Conservation (phyloP, 1,139 yeast species). For the Pichia sp. region DNA sequence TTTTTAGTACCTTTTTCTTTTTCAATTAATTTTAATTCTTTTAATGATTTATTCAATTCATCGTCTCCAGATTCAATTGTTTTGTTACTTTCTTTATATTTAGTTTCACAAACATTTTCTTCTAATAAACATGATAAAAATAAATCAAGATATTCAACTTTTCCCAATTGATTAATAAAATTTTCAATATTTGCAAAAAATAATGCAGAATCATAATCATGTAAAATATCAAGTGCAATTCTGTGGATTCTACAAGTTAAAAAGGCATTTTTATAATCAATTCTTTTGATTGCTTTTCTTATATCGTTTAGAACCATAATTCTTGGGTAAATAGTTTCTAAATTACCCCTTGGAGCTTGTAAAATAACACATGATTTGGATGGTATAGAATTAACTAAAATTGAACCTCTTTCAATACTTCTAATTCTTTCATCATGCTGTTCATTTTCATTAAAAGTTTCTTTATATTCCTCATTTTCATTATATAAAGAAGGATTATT, state of each 20-base stretch:
- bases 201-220: conserved; percentile 74
- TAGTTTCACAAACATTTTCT: conserved; percentile 79
- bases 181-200: conserved; percentile 58
- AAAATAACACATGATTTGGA: conserved; percentile 75
- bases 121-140: conserved; percentile 81
- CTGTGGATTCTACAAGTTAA: conserved; percentile 82
- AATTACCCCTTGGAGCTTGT: conserved; percentile 94
- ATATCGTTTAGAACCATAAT: conserved; percentile 85
- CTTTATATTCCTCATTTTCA: conserved; percentile 19
- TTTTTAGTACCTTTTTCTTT: conserved; percentile 41
- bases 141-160: conserved; percentile 73
- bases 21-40: conserved; percentile 19
- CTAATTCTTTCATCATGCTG: conserved; percentile 73
- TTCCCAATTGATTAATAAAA: conserved; percentile 67
- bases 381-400: conserved; percentile 74
- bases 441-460: conserved; percentile 16
- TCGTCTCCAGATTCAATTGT: conserved; percentile 19
- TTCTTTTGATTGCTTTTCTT: conserved; percentile 54
- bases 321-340: conserved; percentile 90
- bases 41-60: conserved; percentile 5
- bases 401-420: conserved; percentile 84
- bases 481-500: conserved; percentile 20
- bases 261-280: conserved; percentile 66
- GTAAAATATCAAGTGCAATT: conserved; percentile 80
- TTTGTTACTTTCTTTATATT: conserved; percentile 64